Evolutionary conservation across 1,284 basidiomycete genomes (phyloP).

Genomic region (Cystobasidium pallidum): DNA sequence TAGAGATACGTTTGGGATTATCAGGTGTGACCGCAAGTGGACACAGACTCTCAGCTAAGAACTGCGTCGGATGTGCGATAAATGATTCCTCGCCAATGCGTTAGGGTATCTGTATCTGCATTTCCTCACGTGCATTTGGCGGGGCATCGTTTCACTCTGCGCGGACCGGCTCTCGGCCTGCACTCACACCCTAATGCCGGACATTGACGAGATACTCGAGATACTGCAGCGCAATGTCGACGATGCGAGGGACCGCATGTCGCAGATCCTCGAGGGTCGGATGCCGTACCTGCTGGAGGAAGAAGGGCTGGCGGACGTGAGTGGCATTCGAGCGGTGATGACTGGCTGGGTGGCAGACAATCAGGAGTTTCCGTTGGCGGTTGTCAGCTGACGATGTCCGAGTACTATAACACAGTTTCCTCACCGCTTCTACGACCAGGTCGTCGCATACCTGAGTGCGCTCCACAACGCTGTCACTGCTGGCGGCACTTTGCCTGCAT

Average conservation of each 20-base stretch:
- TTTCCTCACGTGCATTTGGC: too few relatives aligned
- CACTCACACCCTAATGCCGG: too few relatives aligned
- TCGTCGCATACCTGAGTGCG: slow-evolving; percentile 15
- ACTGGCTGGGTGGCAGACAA: not conserved
- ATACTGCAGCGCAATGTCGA: slow-evolving; percentile 37
- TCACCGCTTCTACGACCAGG: slow-evolving; percentile 24
- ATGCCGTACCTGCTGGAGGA: slow-evolving; percentile 27
- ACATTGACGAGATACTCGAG: slow-evolving; percentile 42
- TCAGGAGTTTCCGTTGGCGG: not conserved
- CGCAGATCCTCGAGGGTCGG: slow-evolving; percentile 1
- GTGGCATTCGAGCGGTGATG: not conserved
- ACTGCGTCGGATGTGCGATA: too few relatives aligned
- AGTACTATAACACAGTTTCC: slow-evolving; percentile 18
- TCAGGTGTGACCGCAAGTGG: too few relatives aligned
- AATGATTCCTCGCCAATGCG: too few relatives aligned
- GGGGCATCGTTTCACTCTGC: too few relatives aligned
- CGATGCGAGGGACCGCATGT: slow-evolving; percentile 14
- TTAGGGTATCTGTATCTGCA: too few relatives aligned
- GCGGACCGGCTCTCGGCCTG: too few relatives aligned
- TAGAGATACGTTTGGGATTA: too few relatives aligned
- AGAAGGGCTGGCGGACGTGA: slow-evolving; percentile 31
- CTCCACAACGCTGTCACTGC: slow-evolving; percentile 33
- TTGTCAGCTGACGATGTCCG: not conserved
- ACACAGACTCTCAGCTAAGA: too few relatives aligned
- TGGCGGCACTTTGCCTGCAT: slow-evolving; percentile 29